These are phyloP conservation scores for Fraxinus excelsior DNA, from an alignment of 257 asterid genomes.

Conservation along the genomic window DNA sequence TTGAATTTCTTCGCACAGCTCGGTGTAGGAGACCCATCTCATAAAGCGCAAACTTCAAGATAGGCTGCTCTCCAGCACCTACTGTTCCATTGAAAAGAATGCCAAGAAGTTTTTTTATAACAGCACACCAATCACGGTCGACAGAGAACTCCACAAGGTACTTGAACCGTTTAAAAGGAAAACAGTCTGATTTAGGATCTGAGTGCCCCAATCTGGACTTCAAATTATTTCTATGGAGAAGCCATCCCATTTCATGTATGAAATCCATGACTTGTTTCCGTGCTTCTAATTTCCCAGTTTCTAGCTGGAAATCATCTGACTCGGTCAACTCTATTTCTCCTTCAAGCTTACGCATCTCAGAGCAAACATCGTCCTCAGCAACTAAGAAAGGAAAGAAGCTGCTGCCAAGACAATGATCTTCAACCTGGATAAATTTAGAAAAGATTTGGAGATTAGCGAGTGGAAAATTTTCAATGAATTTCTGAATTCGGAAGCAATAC, in stretches of 20 bases:
- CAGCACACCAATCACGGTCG: constrained; percentile 78
- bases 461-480: not conserved
- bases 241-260: constrained; percentile 81
- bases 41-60: constrained; percentile 49
- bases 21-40: constrained; percentile 74
- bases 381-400: constrained; percentile 69
- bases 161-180: constrained; percentile 65
- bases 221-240: constrained; percentile 55
- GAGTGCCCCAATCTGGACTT: constrained; percentile 41
- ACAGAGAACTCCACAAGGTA: constrained; percentile 62
- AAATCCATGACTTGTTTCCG: constrained; percentile 57
- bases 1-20: constrained; percentile 75
- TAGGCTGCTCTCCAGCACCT: constrained; percentile 45
- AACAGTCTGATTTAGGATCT: constrained; percentile 37
- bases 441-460: not conserved
- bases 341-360: constrained; percentile 73
- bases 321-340: constrained; percentile 55
- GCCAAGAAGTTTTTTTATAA: constrained; percentile 58
- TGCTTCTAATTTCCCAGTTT: constrained; percentile 34
- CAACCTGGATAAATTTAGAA: constrained; percentile 43
- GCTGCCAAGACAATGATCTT: constrained; percentile 65
- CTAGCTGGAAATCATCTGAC: constrained; percentile 37
- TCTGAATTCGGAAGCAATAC: not conserved
- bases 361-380: constrained; percentile 70
- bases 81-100: constrained; percentile 60